Evolutionary conservation across 768 basidiomycete species (phyloP), one percentile per base, ranked within the genome.

Genomic region (Pulveroboletus sp.): DNA sequence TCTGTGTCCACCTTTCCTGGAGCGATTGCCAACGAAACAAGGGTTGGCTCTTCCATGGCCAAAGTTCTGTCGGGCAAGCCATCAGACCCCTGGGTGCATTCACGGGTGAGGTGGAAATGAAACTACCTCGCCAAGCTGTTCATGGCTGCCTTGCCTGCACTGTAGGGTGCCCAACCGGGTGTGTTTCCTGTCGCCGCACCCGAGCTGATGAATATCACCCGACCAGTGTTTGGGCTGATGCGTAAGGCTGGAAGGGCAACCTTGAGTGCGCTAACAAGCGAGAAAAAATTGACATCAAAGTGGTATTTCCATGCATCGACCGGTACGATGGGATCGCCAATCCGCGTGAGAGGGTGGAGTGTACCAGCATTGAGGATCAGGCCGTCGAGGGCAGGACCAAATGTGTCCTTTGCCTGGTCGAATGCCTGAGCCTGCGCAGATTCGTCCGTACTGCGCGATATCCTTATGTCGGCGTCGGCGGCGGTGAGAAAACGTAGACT

Each of bases 251-350:
- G 90, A 3, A 93, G 70, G 12, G 83, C 71, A 10, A 76, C 75
- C 57, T 84, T 78, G 30, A 93, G 59, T 21, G 88, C 78, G 31
- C 81, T 77, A 39, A 95, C 71, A 17, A 90, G 75, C 2, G 92
- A 89, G 71, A 92, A 90, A 68, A 95, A 85, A 68, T 94, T 95
- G 69, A 89, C 75, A 57, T 93, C 86, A 63, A 95, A 91, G 60
- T 83, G 78, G 21, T 64, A 59, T 61, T 79, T 85, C 89, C 89
- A 91, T 18, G 70, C 69, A 46, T 79, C 74, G 35, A 86, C 55
- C 14, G 76, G 65, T n/a, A 69, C 61, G 8, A 75, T 73, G 32
- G 72, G 68, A 40, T 79, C 76, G 14, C 68, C 74, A 46, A 88
- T 78, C 35, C 73, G 75, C 49, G 81, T 77, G 21, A 93, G 58